Evolutionary conservation across 345 rosid genomes (phyloP).

Genomic region (Citrus hindsii): DNA sequence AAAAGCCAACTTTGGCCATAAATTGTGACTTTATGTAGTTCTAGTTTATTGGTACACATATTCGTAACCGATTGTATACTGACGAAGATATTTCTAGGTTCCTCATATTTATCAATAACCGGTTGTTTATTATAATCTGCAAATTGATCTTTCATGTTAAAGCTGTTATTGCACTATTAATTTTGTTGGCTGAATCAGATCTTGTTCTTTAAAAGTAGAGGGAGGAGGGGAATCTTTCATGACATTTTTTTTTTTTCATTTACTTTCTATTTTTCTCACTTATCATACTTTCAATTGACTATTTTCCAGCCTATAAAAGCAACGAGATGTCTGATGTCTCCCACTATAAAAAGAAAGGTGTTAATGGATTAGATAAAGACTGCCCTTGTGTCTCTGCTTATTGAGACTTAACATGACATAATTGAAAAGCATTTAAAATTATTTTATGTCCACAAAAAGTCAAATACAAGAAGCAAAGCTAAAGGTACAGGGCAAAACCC

Average conservation of each 20-base stretch:
- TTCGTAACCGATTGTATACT: too few relatives aligned
- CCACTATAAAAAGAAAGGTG: conserved; percentile 2
- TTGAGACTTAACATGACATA: not conserved
- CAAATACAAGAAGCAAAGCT: too few relatives aligned
- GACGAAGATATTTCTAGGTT: too few relatives aligned
- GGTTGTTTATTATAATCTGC: too few relatives aligned
- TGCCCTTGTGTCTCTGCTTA: not conserved
- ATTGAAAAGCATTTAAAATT: not conserved
- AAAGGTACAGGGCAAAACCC: too few relatives aligned
- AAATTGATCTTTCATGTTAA: too few relatives aligned
- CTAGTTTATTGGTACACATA: too few relatives aligned
- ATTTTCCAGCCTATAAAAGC: conserved; percentile 2
- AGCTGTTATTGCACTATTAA: too few relatives aligned
- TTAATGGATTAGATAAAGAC: conserved; percentile 2
- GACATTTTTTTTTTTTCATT: not conserved
- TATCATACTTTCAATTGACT: not conserved
- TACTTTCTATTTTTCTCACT: not conserved
- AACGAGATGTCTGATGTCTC: not conserved
- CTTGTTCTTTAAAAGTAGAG: not conserved
- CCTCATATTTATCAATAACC: too few relatives aligned
- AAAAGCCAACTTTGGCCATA: too few relatives aligned
- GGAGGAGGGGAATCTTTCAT: not conserved
- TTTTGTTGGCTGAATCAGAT: not conserved
- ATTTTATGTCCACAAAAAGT: not conserved
- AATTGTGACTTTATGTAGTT: too few relatives aligned